phyloP scores from a whole-genome alignment of 1,139 yeast species.

The Yarrowia galli region DNA sequence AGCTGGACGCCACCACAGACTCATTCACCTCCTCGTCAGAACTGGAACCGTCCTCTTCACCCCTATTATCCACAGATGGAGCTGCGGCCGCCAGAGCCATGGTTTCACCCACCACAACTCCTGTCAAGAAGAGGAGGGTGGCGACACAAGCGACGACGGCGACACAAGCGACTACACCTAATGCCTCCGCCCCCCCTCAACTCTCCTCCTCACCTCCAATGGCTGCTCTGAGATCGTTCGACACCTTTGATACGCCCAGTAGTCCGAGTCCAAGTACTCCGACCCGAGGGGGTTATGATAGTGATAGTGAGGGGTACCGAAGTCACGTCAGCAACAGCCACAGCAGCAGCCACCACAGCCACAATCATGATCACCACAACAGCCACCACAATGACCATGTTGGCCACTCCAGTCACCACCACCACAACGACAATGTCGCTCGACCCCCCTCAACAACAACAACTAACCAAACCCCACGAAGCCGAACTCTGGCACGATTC shows the following conservation, averaged over 20 bases:
- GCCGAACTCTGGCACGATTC: constrained; percentile 26
- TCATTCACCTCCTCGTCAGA: constrained; percentile 7
- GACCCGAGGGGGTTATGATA: neutral
- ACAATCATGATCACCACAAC: no score
- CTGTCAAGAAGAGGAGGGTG: constrained; percentile 13
- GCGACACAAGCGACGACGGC: neutral
- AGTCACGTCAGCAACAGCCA: no score
- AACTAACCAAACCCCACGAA: constrained; percentile 31
- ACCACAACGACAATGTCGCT: neutral
- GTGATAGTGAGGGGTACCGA: no score
- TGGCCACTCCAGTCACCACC: neutral
- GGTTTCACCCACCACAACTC: constrained; percentile 16
- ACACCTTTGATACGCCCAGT: neutral
- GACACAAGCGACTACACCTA: no score
- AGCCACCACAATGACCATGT: no score
- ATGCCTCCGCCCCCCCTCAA: neutral
- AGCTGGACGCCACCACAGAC: constrained; percentile 11
- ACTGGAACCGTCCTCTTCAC: constrained; percentile 21
- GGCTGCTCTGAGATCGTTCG: constrained; percentile 15
- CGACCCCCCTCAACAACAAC: constrained; percentile 1
- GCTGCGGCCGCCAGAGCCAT: constrained; percentile 11
- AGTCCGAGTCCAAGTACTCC: constrained; percentile 22
- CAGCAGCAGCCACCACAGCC: no score
- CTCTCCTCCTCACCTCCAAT: constrained; percentile 29
- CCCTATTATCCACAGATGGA: constrained; percentile 20